phyloP scores from a whole-genome alignment of 352 stramenopile genomes.

The Globisporangium lucens region DNA sequence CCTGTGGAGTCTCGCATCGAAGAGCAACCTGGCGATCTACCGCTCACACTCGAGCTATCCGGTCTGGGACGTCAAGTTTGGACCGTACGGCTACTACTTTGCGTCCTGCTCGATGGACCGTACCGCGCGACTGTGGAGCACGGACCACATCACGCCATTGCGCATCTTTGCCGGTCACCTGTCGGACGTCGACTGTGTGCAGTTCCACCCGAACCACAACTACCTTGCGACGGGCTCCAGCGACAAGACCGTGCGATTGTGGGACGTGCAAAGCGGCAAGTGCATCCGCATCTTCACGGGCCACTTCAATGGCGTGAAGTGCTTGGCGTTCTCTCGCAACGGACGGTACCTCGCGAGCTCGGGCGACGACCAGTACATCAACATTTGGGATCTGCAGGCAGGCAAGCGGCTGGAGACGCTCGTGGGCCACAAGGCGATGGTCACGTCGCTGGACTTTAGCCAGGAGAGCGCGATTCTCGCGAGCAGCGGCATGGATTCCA shows the following conservation, averaged over 20 bases:
- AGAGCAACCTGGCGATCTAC: conserved; percentile 77
- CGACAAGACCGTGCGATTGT: conserved; percentile 93
- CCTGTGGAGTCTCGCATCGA: conserved; percentile 83
- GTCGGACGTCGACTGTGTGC: conserved; percentile 88
- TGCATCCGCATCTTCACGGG: conserved; percentile 92
- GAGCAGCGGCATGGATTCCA: conserved; percentile 74
- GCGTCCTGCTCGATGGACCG: conserved; percentile 92
- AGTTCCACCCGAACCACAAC: conserved; percentile 96
- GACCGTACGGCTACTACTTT: conserved; percentile 94
- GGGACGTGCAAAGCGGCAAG: conserved; percentile 92
- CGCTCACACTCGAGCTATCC: conserved; percentile 68
- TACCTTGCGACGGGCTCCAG: conserved; percentile 93
- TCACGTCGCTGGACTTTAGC: conserved; percentile 78
- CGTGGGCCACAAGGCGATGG: conserved; percentile 67
- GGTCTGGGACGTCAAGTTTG: conserved; percentile 92
- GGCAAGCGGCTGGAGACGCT: conserved; percentile 85
- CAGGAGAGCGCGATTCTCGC: conserved; percentile 75
- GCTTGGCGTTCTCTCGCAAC: conserved; percentile 88
- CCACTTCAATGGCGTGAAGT: conserved; percentile 85
- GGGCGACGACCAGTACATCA: conserved; percentile 88
- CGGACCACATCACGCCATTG: conserved; percentile 88
- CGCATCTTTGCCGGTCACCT: conserved; percentile 93
- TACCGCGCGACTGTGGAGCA: conserved; percentile 92
- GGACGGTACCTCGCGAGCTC: conserved; percentile 87
- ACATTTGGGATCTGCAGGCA: conserved; percentile 93